Base-by-base conservation (phyloP, 345 rosid genomes). In the Populus ilicifolia region DNA sequence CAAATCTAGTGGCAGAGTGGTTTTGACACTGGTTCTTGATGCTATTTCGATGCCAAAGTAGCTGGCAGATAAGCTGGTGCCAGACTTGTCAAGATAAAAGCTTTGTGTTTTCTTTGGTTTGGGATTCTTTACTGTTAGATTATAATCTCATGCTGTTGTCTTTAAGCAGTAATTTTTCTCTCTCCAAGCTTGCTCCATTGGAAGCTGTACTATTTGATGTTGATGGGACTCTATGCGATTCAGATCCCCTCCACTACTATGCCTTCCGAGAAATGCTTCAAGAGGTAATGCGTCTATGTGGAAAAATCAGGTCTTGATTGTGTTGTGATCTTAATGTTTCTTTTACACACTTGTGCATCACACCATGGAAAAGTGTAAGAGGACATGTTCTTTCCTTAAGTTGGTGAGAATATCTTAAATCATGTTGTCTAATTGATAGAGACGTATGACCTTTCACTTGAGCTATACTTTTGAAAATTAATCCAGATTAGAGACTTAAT, bases 151-250 rank as follows among this genome's bases (percentile, higher is more conserved):
- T 61, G 29, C 2, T n/a, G 25, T 63, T 41, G 64, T 74, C 39
- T 27, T 23, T 16, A 33, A 65, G 84, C 93, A 93, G 97, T 87
- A 84, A 80, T 65, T 80, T 59, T 75, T 83, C 89, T 75, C 87
- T 93, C 5, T 71, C 87, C 18, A 85, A 85, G 72, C 84, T 88
- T 69, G 97, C 91, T 72, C 97, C 99, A 2, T 70, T 91, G 66
- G 90, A 92, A 80, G 98, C 94, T 8, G 86, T 96, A 52, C 74
- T 94, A 61, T 96, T 96, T 71, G 99, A 96, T 66, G 91, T 96
- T 27, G 99, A 96, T 83, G 99, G 99, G 82, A 96, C 97, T 21
- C 89, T 96, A 1, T 94, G 98, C 77, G 99, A 94, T 80, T 87
- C 99, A n/a, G 97, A 94, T 86, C 98, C 99, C 36, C 80, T 93